Conservation (phyloP, 2,329 filamentous ascomycete species). For the Ilyonectria robusta region DNA sequence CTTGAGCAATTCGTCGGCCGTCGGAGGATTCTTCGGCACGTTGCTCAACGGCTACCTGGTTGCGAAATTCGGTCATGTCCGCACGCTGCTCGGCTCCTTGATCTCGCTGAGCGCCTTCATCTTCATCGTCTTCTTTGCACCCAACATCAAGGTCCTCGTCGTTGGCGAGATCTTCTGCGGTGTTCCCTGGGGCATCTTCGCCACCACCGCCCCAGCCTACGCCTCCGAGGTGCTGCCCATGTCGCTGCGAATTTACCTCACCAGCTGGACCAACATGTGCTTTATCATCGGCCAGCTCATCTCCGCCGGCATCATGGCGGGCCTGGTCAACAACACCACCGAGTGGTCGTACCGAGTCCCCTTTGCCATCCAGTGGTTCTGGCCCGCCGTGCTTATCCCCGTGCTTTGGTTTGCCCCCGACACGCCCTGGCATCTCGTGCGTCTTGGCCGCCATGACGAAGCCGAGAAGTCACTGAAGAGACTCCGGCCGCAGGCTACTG, state of each 20-base stretch:
- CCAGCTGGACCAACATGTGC: constrained; percentile 62
- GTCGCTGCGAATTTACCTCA: constrained; percentile 59
- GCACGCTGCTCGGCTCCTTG: constrained; percentile 60
- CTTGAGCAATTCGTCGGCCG: constrained; percentile 58
- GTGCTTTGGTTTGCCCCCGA: constrained; percentile 61
- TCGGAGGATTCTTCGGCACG: constrained; percentile 65
- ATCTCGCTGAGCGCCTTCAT: constrained; percentile 58
- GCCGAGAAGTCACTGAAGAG: constrained; percentile 53
- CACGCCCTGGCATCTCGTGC: constrained; percentile 61
- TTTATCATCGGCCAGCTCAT: constrained; percentile 63
- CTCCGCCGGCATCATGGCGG: constrained; percentile 51
- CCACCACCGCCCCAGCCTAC: constrained; percentile 62
- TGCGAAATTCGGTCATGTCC: constrained; percentile 59
- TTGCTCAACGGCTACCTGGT: constrained; percentile 63
- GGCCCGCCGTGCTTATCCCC: constrained; percentile 59
- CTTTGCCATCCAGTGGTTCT: constrained; percentile 65
- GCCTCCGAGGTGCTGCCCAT: constrained; percentile 60
- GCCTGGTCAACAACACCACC: constrained; percentile 47
- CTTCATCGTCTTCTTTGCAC: constrained; percentile 63
- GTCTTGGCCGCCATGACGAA: constrained; percentile 51
- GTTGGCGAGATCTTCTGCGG: constrained; percentile 62
- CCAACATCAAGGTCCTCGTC: constrained; percentile 55
- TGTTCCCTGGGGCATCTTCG: constrained; percentile 62
- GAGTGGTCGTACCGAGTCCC: constrained; percentile 64
- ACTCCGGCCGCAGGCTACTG: constrained; percentile 47